Base-by-base conservation (phyloP, 768 basidiomycete species). In the Sarcomyxa edulis region DNA sequence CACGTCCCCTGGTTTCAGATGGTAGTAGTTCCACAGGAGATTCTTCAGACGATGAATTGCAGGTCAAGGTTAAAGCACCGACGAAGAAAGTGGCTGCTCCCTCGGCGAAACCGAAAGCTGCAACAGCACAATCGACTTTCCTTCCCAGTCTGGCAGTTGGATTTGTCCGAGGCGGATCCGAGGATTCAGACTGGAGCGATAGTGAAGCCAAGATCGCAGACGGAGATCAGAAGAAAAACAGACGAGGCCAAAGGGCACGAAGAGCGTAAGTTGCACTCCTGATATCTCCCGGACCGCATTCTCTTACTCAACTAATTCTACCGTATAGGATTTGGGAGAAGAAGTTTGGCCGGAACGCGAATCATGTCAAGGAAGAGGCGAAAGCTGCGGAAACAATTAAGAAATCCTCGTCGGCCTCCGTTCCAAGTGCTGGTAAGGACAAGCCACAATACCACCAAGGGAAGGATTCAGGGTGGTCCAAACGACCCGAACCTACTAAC, bases 291-390 rank as follows among this genome's bases (percentile, higher is more conserved):
- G 12, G 11, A 26, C 29, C n/a, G n/a, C n/a, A n/a, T n/a, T n/a
- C 15, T 34, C 3, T 32, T 24, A 26, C 26, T 42, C 23, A 35
- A 41, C 43, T 50, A 22, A 37, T 32, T 37, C 24, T 35, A 8
- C 6, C 41, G 12, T n/a, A 25, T 31, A 97, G 94, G 2, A 96
- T 98, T 48, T 97, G 95, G 94, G 95, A 97, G 64, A 94, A 92
- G 65, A 97, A 93, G 60, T 98, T 79, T 50, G 95, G 95, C 33
- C 75, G 69, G 44, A 78, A 81, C 44, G 94, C 95, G 16, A 96
- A 95, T 56, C 95, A 98, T 58, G 74, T 94, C 62, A 84, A 85
- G 61, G 84, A 78, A 48, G 69, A 72, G 53, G 59, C 55, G 1
- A 55, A 53, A 32, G 45, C 49, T 14, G 12, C 16, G 31, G 38